A percentile compares a stretch with the other conserved stretches of the same genome.
phyloP scores from a whole-genome alignment of 371 early-diverging fungal genomes.

The Rhizomucor pusillus region DNA sequence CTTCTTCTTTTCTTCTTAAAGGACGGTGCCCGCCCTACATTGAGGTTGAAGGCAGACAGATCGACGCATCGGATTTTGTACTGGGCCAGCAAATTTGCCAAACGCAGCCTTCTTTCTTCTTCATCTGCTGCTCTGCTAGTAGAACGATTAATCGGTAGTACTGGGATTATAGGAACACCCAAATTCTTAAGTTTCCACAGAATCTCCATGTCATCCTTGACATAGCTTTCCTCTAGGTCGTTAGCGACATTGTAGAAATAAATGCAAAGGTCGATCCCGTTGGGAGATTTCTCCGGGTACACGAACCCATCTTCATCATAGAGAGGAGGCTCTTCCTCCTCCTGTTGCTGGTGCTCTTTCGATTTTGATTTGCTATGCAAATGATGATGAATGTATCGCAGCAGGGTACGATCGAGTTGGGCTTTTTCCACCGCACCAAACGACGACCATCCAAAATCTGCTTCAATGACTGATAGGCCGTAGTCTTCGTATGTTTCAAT shows the following conservation, averaged over 20 bases:
- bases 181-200: slow-evolving; percentile 27
- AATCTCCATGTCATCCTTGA: slow-evolving; percentile 21
- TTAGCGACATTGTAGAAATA: slow-evolving; percentile 36
- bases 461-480: slow-evolving; percentile 47
- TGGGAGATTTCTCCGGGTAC: slow-evolving; percentile 38
- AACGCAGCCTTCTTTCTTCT: slow-evolving; percentile 11
- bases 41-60: slow-evolving; percentile 13
- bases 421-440: slow-evolving; percentile 12
- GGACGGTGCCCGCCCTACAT: slow-evolving; percentile 19
- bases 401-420: slow-evolving; percentile 13
- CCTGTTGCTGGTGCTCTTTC: background rate
- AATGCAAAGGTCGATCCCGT: slow-evolving; percentile 41
- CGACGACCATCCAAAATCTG: slow-evolving; percentile 41
- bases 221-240: background rate
- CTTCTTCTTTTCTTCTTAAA: slow-evolving; percentile 11
- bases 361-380: slow-evolving; percentile 21
- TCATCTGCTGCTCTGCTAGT: background rate
- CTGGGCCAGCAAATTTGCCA: slow-evolving; percentile 11
- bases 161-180: slow-evolving; percentile 32
- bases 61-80: slow-evolving; percentile 19
- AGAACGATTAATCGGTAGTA: background rate
- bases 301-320: slow-evolving; percentile 16
- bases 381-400: slow-evolving; percentile 28
- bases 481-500: slow-evolving; percentile 38
- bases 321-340: slow-evolving; percentile 12